These are phyloP conservation scores for Populus tomentosa DNA, from an alignment of 441 rosid genomes.

Conservation along the genomic window DNA sequence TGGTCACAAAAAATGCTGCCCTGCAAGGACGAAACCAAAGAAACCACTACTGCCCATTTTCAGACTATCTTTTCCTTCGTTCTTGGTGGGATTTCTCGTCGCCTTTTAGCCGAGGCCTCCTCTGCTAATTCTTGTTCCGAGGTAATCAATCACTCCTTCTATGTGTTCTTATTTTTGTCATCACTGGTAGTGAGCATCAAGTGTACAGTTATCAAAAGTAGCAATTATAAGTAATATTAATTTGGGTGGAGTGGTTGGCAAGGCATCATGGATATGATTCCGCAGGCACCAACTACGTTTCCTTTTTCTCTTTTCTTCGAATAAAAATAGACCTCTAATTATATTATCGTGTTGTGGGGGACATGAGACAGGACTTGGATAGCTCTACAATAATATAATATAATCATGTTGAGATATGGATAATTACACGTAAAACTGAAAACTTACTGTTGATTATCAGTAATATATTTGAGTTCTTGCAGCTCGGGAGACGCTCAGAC, in stretches of 20 bases:
- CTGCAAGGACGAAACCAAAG: constrained; percentile 23
- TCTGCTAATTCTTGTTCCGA: constrained; percentile 26
- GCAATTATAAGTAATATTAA: too few species aligned
- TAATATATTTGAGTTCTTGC: neutral
- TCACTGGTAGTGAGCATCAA: too few species aligned
- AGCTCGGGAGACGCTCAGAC: neutral
- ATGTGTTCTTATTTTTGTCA: too few species aligned
- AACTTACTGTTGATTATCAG: too few species aligned
- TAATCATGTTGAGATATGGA: neutral
- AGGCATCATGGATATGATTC: too few species aligned
- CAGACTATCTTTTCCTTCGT: constrained; percentile 31
- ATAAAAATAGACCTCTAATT: too few species aligned
- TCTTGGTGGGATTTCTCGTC: constrained; percentile 34
- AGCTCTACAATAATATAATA: neutral
- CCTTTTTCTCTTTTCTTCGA: too few species aligned
- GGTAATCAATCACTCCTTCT: constrained; percentile 20
- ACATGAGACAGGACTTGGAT: too few species aligned
- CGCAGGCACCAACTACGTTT: too few species aligned
- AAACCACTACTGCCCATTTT: constrained; percentile 28
- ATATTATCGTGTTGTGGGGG: too few species aligned
- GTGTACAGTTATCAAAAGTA: too few species aligned
- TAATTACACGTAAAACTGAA: neutral
- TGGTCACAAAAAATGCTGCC: constrained; percentile 49
- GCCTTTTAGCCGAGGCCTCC: constrained; percentile 44
- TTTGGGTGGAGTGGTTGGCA: too few species aligned